These are phyloP conservation scores for Camillea tinctor DNA, from an alignment of 2,329 filamentous ascomycete genomes.

Conservation along the genomic window DNA sequence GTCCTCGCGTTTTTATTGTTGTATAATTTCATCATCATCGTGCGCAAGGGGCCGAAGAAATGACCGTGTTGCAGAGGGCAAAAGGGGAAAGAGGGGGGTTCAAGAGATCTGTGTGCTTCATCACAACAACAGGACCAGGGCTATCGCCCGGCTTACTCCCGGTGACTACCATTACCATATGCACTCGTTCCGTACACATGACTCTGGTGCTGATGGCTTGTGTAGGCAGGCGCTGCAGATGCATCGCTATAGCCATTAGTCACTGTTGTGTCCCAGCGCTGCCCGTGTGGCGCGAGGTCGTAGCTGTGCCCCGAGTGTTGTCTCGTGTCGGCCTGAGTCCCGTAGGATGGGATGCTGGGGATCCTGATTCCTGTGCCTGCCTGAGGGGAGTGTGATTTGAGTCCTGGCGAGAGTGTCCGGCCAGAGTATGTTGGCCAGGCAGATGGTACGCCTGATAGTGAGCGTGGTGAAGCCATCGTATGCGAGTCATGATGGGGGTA, in stretches of 20 bases:
- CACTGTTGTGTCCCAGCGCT: constrained; percentile 31
- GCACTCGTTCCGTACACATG: constrained; percentile 43
- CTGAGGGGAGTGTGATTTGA: constrained; percentile 39
- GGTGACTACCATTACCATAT: constrained; percentile 43
- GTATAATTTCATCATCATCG: not conserved
- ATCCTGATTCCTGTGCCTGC: constrained; percentile 33
- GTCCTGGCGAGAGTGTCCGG: constrained; percentile 45
- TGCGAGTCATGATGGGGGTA: constrained; percentile 46
- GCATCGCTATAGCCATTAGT: constrained; percentile 30
- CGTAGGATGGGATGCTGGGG: constrained; percentile 39
- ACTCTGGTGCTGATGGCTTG: constrained; percentile 32
- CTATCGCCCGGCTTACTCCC: constrained; percentile 36
- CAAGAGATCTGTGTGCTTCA: not conserved
- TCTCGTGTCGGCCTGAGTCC: constrained; percentile 29
- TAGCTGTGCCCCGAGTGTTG: constrained; percentile 39
- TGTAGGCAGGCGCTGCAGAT: constrained; percentile 24
- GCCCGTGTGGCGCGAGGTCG: constrained; percentile 32
- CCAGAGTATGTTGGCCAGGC: constrained; percentile 49
- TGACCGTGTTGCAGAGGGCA: no score
- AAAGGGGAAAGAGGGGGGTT: not conserved
- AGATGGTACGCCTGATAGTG: constrained; percentile 46
- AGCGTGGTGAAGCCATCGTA: constrained; percentile 51
- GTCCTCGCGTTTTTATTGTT: not conserved
- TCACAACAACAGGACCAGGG: not conserved
- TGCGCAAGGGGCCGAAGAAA: not conserved